A percentile compares a stretch with the other conserved stretches of the same genome.
Conservation (phyloP, 2,329 filamentous ascomycete species). For the Aspergillus novofumigatus region DNA sequence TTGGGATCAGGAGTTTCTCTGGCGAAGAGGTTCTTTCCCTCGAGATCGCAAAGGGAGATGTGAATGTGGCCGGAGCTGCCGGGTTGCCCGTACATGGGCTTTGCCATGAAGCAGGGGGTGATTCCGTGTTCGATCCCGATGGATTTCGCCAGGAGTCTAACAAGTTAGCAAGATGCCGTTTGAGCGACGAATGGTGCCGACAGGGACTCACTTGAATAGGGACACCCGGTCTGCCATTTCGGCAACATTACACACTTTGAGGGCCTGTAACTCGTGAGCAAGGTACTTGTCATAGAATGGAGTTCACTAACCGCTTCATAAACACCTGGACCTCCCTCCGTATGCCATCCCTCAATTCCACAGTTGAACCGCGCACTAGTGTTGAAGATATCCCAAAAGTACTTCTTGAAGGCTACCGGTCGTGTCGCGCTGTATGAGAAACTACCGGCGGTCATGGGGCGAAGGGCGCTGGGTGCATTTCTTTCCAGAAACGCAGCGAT, state of each 20-base stretch:
- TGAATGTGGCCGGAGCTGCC: slow-evolving; percentile 96
- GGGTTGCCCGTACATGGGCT: slow-evolving; percentile 81
- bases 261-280: slow-evolving; percentile 44
- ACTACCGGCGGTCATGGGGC: slow-evolving; percentile 85
- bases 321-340: slow-evolving; percentile 84
- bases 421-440: slow-evolving; percentile 86
- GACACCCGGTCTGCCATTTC: slow-evolving; percentile 86
- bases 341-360: slow-evolving; percentile 88
- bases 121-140: slow-evolving; percentile 80
- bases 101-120: slow-evolving; percentile 97
- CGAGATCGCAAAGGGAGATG: slow-evolving; percentile 73
- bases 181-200: not conserved
- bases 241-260: slow-evolving; percentile 79
- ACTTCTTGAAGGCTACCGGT: slow-evolving; percentile 81
- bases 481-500: slow-evolving; percentile 68
- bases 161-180: slow-evolving; percentile 1
- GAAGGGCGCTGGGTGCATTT: slow-evolving; percentile 67
- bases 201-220: slow-evolving; percentile 68
- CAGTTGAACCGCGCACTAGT: slow-evolving; percentile 71
- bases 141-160: slow-evolving; percentile 75
- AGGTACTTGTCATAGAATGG: not conserved
- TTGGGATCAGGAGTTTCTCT: slow-evolving; percentile 66
- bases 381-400: slow-evolving; percentile 82
- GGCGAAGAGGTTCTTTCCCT: slow-evolving; percentile 76
- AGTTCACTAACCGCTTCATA: slow-evolving; percentile 68